Percentiles rank a stretch among this genome's conserved stretches.
Conservation (phyloP, 2,329 filamentous ascomycete genomes). For the Ophiostoma populinum region DNA sequence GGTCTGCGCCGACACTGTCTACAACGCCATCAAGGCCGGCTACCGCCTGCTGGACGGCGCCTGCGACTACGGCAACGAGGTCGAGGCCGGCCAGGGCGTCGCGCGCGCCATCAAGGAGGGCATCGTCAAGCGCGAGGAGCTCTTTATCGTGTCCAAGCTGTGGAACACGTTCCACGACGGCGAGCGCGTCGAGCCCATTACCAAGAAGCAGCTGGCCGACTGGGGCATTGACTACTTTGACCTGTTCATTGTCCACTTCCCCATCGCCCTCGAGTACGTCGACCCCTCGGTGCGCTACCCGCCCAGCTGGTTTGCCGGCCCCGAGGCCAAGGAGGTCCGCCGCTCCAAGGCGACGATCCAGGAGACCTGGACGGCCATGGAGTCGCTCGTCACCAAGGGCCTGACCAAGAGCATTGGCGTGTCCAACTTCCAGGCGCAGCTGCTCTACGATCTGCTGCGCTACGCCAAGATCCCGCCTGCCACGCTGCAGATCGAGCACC, state of each 20-base stretch:
- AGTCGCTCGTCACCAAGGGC: conserved; percentile 50
- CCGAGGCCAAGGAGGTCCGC: conserved; percentile 36
- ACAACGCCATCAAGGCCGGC: conserved; percentile 51
- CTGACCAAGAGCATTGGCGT: conserved; percentile 62
- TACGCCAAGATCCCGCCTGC: conserved; percentile 60
- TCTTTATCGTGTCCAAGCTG: conserved; percentile 86
- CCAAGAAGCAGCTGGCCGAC: conserved; percentile 59
- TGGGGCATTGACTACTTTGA: conserved; percentile 84
- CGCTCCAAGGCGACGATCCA: conserved; percentile 54
- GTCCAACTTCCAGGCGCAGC: conserved; percentile 65
- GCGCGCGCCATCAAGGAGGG: conserved; percentile 67
- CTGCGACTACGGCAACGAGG: conserved; percentile 68
- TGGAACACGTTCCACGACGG: conserved; percentile 85
- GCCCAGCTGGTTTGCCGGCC: conserved; percentile 57
- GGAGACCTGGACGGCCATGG: conserved; percentile 72
- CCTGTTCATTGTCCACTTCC: conserved; percentile 80
- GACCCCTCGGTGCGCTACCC: conserved; percentile 66
- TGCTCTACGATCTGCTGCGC: conserved; percentile 63
- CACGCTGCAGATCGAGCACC: conserved; percentile 70
- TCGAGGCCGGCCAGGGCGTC: conserved; percentile 59
- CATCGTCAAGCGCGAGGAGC: conserved; percentile 65
- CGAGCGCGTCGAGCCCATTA: conserved; percentile 59
- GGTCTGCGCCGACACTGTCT: conserved; percentile 57
- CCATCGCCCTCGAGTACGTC: conserved; percentile 70
- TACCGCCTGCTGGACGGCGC: conserved; percentile 45